Percentiles rank a stretch among this genome's conserved stretches.
Conservation (phyloP, 441 rosid species). For the Syzygium syzygioides region DNA sequence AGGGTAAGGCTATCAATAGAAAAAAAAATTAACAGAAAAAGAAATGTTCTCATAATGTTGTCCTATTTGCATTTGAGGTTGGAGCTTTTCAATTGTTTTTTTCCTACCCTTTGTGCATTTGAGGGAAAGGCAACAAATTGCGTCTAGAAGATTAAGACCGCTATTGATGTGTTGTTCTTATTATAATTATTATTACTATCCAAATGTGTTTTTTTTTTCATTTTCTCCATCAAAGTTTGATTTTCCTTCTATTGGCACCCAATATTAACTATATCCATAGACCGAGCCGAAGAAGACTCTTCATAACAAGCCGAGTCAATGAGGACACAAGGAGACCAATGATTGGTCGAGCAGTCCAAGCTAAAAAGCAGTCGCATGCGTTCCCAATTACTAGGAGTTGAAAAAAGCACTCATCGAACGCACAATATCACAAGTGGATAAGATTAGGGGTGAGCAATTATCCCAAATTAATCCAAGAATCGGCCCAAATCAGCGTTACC, state of each 20-base stretch:
- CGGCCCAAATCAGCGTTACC: fast-evolving
- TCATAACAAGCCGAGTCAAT: not conserved
- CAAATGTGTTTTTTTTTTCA: not conserved
- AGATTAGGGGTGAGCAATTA: not conserved
- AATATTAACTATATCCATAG: not conserved
- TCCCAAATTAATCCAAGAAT: fast-evolving
- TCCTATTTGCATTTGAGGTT: not conserved
- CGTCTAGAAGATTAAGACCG: not conserved
- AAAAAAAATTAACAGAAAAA: not conserved
- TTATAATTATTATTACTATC: not conserved
- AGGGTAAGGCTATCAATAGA: not conserved
- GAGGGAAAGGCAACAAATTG: not conserved
- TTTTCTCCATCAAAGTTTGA: not conserved
- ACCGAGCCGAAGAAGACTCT: not conserved
- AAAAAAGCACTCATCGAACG: not conserved
- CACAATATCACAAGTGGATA: not conserved
- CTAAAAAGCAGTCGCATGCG: not conserved
- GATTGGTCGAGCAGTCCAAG: not conserved
- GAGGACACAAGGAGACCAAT: not conserved
- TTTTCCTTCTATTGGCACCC: not conserved
- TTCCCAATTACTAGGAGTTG: not conserved
- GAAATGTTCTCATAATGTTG: not conserved
- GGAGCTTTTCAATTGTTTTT: not conserved
- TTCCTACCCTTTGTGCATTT: not conserved
- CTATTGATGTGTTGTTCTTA: not conserved